Percentiles rank a stretch among this genome's conserved stretches.
Conservation (phyloP, 768 basidiomycete species). For the Hygrophorus pudorinus region DNA sequence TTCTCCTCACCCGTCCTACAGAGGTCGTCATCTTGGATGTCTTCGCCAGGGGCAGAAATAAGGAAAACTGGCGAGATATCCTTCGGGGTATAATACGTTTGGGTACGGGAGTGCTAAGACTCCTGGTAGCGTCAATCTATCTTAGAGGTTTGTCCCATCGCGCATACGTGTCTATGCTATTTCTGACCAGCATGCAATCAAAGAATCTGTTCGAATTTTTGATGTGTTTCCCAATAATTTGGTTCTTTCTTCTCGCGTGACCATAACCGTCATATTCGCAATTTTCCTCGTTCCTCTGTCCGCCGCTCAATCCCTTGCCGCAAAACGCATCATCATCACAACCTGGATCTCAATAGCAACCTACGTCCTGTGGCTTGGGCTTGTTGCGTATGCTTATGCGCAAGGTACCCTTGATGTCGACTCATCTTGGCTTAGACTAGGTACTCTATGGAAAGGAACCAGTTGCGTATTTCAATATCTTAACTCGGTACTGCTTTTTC, state of each 20-base stretch:
- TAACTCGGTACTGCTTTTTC: neutral
- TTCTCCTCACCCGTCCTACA: neutral
- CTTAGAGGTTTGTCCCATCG: slow-evolving; percentile 43
- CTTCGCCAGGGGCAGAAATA: slow-evolving; percentile 47
- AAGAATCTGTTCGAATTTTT: slow-evolving; percentile 47
- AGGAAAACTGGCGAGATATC: slow-evolving; percentile 32
- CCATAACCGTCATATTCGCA: slow-evolving; percentile 31
- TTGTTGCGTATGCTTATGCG: slow-evolving; percentile 40
- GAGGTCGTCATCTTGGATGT: slow-evolving; percentile 58
- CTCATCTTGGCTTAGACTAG: slow-evolving; percentile 28
- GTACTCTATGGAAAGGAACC: slow-evolving; percentile 52
- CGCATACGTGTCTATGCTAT: neutral
- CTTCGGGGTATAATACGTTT: slow-evolving; percentile 36
- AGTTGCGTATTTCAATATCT: slow-evolving; percentile 32
- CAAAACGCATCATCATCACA: slow-evolving; percentile 43
- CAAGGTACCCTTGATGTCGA: slow-evolving; percentile 31
- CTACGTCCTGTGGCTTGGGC: slow-evolving; percentile 54
- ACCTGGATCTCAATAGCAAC: slow-evolving; percentile 50
- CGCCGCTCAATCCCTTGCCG: slow-evolving; percentile 42
- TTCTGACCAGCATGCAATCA: slow-evolving; percentile 4
- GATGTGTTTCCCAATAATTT: slow-evolving; percentile 34
- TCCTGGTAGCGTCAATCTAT: slow-evolving; percentile 52
- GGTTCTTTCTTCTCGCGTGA: slow-evolving; percentile 24
- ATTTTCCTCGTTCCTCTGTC: slow-evolving; percentile 40
- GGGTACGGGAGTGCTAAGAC: slow-evolving; percentile 33